A percentile compares a stretch with the other conserved stretches of the same genome.
Evolutionary conservation across 768 basidiomycete species (phyloP).

Genomic region (Naganishia vaughanmartiniae): DNA sequence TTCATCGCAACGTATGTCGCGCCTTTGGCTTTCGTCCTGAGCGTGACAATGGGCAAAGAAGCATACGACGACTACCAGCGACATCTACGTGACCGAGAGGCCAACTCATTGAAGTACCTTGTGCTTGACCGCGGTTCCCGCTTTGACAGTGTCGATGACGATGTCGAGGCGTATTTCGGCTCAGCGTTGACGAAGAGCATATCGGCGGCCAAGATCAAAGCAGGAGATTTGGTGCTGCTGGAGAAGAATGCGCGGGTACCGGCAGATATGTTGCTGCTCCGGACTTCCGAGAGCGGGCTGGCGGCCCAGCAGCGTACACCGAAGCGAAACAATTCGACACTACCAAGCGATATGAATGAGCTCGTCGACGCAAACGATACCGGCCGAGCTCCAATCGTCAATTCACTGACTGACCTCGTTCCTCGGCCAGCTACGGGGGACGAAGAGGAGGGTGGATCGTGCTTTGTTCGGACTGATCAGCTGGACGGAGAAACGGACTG

Average conservation of each 20-base stretch:
- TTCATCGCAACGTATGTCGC: slow-evolving; percentile 95
- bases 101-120: slow-evolving; percentile 89
- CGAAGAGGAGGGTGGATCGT: slow-evolving; percentile 68
- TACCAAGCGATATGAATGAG: neutral
- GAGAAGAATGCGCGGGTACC: slow-evolving; percentile 98
- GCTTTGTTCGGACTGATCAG: slow-evolving; percentile 96
- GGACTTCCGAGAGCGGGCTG: slow-evolving; percentile 65
- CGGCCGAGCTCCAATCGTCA: neutral
- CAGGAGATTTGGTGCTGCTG: slow-evolving; percentile 83
- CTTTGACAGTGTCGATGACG: neutral
- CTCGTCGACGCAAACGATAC: neutral
- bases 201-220: slow-evolving; percentile 80
- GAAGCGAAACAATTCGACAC: neutral
- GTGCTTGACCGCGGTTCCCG: slow-evolving; percentile 62
- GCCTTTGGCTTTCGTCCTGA: slow-evolving; percentile 90
- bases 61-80: slow-evolving; percentile 98
- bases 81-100: slow-evolving; percentile 83
- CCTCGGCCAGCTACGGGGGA: neutral
- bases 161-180: slow-evolving; percentile 11
- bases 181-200: slow-evolving; percentile 64
- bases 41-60: slow-evolving; percentile 96
- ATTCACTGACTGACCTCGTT: neutral
- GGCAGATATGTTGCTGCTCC: slow-evolving; percentile 83
- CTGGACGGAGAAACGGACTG: slow-evolving; percentile 98
- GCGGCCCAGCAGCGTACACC: neutral